phyloP scores from a whole-genome alignment of 208 protist species.

The Crithidia acanthocephali region DNA sequence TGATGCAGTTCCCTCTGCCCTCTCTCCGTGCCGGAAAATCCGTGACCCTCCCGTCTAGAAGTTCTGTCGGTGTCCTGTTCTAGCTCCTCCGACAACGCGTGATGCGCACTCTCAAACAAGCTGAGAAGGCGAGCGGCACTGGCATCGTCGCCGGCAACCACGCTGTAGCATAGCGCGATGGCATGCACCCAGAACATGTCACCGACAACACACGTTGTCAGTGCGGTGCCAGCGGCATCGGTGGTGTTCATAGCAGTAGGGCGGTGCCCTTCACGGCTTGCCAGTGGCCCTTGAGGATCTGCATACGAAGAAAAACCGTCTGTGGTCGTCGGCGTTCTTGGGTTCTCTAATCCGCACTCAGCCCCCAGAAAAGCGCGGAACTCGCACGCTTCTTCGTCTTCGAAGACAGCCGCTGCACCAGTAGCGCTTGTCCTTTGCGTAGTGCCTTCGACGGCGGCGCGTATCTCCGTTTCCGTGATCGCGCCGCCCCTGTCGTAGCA shows the following conservation, averaged over 20 bases:
- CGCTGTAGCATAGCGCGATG: slow-evolving; percentile 29
- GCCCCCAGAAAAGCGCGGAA: slow-evolving; percentile 15
- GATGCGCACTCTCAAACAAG: slow-evolving; percentile 1
- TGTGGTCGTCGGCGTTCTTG: too few species aligned
- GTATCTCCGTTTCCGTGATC: slow-evolving; percentile 17
- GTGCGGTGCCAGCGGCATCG: too few species aligned
- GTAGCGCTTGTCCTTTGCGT: too few species aligned
- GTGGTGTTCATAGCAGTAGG: too few species aligned
- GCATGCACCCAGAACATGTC: slow-evolving; percentile 33
- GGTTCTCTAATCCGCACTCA: too few species aligned
- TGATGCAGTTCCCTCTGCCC: background rate
- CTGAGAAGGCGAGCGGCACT: slow-evolving; percentile 6
- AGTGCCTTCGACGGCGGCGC: background rate
- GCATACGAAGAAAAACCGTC: too few species aligned
- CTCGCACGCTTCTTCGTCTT: slow-evolving; percentile 4
- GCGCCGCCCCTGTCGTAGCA: slow-evolving; percentile 12
- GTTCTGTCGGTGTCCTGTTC: background rate
- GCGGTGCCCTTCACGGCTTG: too few species aligned
- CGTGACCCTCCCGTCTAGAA: background rate
- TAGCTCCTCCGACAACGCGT: background rate
- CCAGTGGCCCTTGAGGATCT: too few species aligned
- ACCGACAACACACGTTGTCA: background rate
- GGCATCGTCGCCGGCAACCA: slow-evolving; percentile 10
- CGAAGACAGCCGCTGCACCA: background rate
- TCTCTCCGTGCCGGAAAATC: background rate